phyloP scores from a whole-genome alignment of 345 rosid species.

The Populus tremula region DNA sequence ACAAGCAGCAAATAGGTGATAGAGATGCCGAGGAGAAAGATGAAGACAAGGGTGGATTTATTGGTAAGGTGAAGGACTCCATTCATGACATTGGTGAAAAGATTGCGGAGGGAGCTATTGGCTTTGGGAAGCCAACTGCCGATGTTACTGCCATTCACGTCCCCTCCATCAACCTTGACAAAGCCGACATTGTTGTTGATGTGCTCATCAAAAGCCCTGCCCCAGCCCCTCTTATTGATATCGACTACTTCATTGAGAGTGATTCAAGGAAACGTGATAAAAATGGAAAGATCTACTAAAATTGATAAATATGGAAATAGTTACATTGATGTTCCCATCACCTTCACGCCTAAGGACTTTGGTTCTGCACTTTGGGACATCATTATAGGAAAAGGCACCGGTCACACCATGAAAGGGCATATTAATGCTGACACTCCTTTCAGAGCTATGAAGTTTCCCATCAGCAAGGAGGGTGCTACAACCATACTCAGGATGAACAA shows the following conservation, averaged over 20 bases:
- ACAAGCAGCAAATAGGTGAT: constrained; percentile 52
- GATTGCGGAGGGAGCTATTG: constrained; percentile 69
- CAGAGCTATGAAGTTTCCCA: constrained; percentile 93
- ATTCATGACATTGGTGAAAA: constrained; percentile 92
- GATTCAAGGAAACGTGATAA: constrained; percentile 81
- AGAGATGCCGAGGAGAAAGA: constrained; percentile 51
- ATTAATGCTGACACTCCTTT: constrained; percentile 85
- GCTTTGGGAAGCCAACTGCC: constrained; percentile 96
- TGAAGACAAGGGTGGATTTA: constrained; percentile 73
- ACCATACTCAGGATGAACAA: constrained; percentile 83
- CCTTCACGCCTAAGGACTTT: constrained; percentile 90
- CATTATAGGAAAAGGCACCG: constrained; percentile 93
- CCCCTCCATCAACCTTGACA: constrained; percentile 77
- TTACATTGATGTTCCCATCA: constrained; percentile 64
- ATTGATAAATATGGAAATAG: constrained; percentile 68
- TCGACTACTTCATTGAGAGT: constrained; percentile 78
- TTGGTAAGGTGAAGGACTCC: constrained; percentile 88
- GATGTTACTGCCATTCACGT: constrained; percentile 76
- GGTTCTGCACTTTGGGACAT: constrained; percentile 99
- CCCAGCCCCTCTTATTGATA: constrained; percentile 84
- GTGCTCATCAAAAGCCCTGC: constrained; percentile 86
- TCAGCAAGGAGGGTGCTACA: constrained; percentile 84
- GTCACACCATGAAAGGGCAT: constrained; percentile 81
- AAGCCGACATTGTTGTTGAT: constrained; percentile 76
- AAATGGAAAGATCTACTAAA: constrained; percentile 55